phyloP scores from a whole-genome alignment of 345 rosid species.

The Arabis alpina region DNA sequence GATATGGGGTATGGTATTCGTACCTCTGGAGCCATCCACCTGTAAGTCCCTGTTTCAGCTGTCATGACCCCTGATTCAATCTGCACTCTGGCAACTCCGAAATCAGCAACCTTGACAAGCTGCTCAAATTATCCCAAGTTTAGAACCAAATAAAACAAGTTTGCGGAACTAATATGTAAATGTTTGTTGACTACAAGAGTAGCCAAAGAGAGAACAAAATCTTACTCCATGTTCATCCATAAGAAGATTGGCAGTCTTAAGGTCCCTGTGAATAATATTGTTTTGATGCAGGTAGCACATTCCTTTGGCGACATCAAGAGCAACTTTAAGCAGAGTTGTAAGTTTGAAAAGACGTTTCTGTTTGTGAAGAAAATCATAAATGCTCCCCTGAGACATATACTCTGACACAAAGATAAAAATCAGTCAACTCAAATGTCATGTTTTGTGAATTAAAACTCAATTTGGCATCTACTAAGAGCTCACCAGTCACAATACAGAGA shows the following conservation, averaged over 20 bases:
- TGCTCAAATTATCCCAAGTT: slow-evolving; percentile 40
- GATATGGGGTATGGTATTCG: slow-evolving; percentile 18
- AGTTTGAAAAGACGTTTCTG: slow-evolving; percentile 80
- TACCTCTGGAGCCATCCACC: slow-evolving; percentile 99
- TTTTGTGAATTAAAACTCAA: slow-evolving; percentile 9
- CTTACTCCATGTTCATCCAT: slow-evolving; percentile 99
- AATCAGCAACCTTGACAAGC: slow-evolving; percentile 99
- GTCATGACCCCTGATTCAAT: slow-evolving; percentile 95
- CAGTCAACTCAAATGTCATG: slow-evolving; percentile 14
- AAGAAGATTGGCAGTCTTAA: slow-evolving; percentile 94
- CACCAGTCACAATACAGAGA: slow-evolving; percentile 95
- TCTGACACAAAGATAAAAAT: slow-evolving; percentile 54
- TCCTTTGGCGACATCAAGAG: slow-evolving; percentile 92
- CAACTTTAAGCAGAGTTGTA: slow-evolving; percentile 80
- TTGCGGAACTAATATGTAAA: slow-evolving; percentile 3
- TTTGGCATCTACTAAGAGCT: slow-evolving; percentile 7
- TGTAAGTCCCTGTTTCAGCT: slow-evolving; percentile 98
- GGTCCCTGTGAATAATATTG: slow-evolving; percentile 95
- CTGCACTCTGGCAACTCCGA: slow-evolving; percentile 97
- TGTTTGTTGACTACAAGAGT: slow-evolving; percentile 11
- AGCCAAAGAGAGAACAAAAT: slow-evolving; percentile 1
- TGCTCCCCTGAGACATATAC: slow-evolving; percentile 93
- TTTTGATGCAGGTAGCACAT: slow-evolving; percentile 97
- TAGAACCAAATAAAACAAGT: slow-evolving; percentile 18
- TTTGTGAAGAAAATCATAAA: slow-evolving; percentile 89